Evolutionary conservation across 495 filamentous ascomycete genomes (phyloP).

Genomic region (Xylaria palmicola): DNA sequence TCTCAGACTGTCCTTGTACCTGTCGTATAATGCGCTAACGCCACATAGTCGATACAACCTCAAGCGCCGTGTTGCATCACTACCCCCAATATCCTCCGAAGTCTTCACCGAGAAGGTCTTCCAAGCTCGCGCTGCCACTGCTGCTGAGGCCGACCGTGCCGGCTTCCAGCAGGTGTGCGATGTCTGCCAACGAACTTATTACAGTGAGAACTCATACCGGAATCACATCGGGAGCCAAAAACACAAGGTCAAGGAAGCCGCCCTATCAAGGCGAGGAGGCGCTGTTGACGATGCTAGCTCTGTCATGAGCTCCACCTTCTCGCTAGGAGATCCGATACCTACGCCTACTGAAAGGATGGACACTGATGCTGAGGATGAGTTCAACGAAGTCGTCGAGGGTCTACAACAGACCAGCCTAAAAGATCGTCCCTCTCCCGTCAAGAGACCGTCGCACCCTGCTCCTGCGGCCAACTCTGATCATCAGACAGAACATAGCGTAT

Average conservation of each 20-base stretch:
- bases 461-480: constrained; percentile 48
- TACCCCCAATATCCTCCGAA: constrained; percentile 90
- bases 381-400: constrained; percentile 71
- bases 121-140: constrained; percentile 81
- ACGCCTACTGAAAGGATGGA: constrained; percentile 51
- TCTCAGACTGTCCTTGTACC: constrained; percentile 4
- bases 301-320: constrained; percentile 87
- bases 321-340: constrained; percentile 75
- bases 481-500: constrained; percentile 38
- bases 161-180: constrained; percentile 82
- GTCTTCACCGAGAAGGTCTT: constrained; percentile 95
- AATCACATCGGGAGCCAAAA: constrained; percentile 93
- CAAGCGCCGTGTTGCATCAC: constrained; percentile 87
- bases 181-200: constrained; percentile 88
- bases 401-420: constrained; percentile 72
- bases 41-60: constrained; percentile 86
- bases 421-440: constrained; percentile 54
- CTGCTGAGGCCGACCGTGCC: constrained; percentile 81
- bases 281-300: constrained; percentile 74
- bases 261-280: constrained; percentile 27
- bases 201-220: constrained; percentile 89
- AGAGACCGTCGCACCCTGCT: constrained; percentile 56
- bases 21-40: constrained; percentile 14
- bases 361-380: constrained; percentile 70
- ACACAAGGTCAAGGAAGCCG: constrained; percentile 68